Conservation (phyloP, 2,329 filamentous ascomycete species). For the Cytospora schulzeri region DNA sequence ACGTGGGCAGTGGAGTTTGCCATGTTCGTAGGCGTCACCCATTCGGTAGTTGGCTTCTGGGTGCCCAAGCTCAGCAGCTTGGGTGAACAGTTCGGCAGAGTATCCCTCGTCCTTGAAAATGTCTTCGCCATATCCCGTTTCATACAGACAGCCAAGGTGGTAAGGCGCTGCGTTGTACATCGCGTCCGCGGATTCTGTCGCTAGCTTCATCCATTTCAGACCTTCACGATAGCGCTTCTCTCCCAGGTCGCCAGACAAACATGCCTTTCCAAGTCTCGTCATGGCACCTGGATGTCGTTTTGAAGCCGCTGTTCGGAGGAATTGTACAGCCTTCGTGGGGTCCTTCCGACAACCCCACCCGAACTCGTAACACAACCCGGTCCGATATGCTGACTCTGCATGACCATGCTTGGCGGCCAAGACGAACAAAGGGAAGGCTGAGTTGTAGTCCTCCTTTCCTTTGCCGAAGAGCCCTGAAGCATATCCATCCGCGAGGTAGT, state of each 20-base stretch:
- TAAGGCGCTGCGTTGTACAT: constrained; percentile 95
- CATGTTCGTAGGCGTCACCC: constrained; percentile 97
- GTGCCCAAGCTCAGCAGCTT: constrained; percentile 90
- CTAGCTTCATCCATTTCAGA: constrained; percentile 94
- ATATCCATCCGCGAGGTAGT: constrained; percentile 93
- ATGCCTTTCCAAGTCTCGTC: constrained; percentile 87
- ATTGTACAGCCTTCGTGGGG: constrained; percentile 89
- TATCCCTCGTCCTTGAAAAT: constrained; percentile 90
- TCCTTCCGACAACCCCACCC: constrained; percentile 95
- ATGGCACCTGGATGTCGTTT: constrained; percentile 96
- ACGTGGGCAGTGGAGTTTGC: constrained; percentile 79
- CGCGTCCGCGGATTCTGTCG: constrained; percentile 81
- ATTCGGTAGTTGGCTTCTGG: constrained; percentile 82
- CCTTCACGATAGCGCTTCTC: constrained; percentile 86
- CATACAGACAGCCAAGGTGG: constrained; percentile 84
- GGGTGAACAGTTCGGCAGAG: constrained; percentile 90
- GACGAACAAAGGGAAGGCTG: constrained; percentile 89
- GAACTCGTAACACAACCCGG: constrained; percentile 95
- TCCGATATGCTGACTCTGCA: constrained; percentile 91
- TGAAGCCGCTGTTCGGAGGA: constrained; percentile 84
- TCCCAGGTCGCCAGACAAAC: constrained; percentile 85
- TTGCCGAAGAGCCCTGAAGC: constrained; percentile 95
- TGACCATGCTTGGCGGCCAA: constrained; percentile 96
- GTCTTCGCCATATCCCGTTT: constrained; percentile 91
- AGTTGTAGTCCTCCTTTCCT: constrained; percentile 86